Evolutionary conservation across 371 early-diverging fungal species (phyloP), one percentile per base, ranked within the genome.

Genomic region (Zopfochytrium polystomum): DNA sequence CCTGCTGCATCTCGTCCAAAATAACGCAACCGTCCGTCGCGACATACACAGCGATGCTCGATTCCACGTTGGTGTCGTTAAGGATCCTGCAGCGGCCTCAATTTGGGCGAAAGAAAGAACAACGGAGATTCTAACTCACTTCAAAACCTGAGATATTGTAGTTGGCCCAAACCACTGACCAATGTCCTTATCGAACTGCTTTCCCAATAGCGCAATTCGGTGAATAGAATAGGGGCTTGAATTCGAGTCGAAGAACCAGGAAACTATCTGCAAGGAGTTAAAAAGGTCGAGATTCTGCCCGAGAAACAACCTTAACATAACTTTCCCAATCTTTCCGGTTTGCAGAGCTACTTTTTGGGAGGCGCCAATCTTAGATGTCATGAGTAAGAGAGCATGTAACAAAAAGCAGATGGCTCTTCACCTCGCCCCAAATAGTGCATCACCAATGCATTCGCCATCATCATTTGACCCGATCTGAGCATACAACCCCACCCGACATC

Each of bases 101-200:
- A 26, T 61, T 34, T 32, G 34, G 29, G 29, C 44, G 26, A 35
- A 15, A 23, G 30, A 51, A 35, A 52, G 20, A 31, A 55, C 7
- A 55, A 22, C 59, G 1, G 23, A 26, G 30, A 13, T 42, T 18
- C 46, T 31, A 4, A 69, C 80, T 62, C 85, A 90, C 87, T 85
- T 85, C 3, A 92, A 81, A 30, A 92, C 91, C 53, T 89, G 88
- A n/a, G 93, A 89, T 20, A 92, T 92, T 2, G 92, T 95, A 18
- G 83, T 82, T 0, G 98, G 98, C 0, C 95, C 95, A 78, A 94
- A 96, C 98, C 98, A 97, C 74, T 93, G 87, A 32, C 98, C 96
- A 60, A 94, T 88, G 48, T 88, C 83, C 63, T 92, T 95, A 34
- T 89, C 93, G 63, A 85, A 80, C 63, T 90, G 87, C 54, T 81